phyloP scores from a whole-genome alignment of 148 eudicot genomes.

The Hydrangea macrophylla region DNA sequence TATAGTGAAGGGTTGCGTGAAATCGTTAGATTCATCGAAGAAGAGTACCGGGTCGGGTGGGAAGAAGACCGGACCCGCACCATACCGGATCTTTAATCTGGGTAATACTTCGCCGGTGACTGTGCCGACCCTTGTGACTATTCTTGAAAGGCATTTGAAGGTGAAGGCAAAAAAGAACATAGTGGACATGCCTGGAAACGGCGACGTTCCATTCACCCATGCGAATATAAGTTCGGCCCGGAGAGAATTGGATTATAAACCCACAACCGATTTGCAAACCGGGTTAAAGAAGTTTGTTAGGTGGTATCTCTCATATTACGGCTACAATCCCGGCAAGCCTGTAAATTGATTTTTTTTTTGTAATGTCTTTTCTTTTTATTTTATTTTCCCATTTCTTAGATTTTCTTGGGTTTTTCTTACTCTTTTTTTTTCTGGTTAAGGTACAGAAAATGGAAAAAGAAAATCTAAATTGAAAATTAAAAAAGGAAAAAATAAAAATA shows the following conservation, averaged over 20 bases:
- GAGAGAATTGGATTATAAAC: too few relatives aligned
- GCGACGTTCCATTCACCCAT: conserved; percentile 22
- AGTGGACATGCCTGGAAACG: conserved; percentile 19
- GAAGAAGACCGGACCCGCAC: conserved; percentile 16
- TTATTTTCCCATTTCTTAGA: neutral
- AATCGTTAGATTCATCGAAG: conserved; percentile 15
- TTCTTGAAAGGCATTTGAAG: conserved; percentile 17
- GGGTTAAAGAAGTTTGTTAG: conserved; percentile 14
- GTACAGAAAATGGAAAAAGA: neutral
- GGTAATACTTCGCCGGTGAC: conserved; percentile 21
- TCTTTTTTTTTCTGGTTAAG: neutral
- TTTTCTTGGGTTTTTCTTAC: neutral
- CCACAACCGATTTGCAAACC: conserved; percentile 13
- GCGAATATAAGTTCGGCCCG: too few relatives aligned
- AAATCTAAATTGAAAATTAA: too few relatives aligned
- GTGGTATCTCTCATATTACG: too few relatives aligned
- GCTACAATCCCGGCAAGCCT: conserved; percentile 2
- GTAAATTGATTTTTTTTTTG: neutral
- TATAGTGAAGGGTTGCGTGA: conserved; percentile 21
- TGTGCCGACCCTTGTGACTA: conserved; percentile 12
- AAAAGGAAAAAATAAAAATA: too few relatives aligned
- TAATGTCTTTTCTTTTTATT: neutral
- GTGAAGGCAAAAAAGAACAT: conserved; percentile 17
- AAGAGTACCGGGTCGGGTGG: conserved; percentile 23
- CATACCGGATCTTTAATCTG: conserved; percentile 19